These are phyloP conservation scores for Eleusine coracana DNA, from an alignment of 176 grass and related monocot genomes.

Conservation along the genomic window DNA sequence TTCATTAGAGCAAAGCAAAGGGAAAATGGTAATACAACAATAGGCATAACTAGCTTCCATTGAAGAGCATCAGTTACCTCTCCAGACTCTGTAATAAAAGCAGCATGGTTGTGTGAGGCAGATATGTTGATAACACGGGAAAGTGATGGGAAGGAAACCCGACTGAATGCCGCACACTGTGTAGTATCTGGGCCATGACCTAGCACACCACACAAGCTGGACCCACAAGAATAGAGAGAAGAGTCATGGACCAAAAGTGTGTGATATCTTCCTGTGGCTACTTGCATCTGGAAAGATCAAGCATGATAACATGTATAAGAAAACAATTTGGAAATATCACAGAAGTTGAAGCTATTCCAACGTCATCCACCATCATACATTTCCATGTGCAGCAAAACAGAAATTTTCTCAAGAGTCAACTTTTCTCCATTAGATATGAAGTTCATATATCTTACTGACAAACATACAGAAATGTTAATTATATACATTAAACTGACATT, in stretches of 20 bases:
- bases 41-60: constrained; percentile 6
- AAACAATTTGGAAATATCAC: constrained; percentile 38
- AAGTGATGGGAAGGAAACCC: constrained; percentile 80
- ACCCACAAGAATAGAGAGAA: constrained; percentile 96
- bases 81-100: constrained; percentile 86
- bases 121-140: constrained; percentile 85
- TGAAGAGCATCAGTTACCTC: constrained; percentile 66
- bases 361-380: constrained; percentile 22
- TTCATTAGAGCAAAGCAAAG: background rate
- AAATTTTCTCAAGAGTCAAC: background rate
- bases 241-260: constrained; percentile 92
- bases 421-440: too few species aligned
- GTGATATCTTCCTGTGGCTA: constrained; percentile 97
- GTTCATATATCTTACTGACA: too few species aligned
- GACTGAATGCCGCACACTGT: constrained; percentile 78
- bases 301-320: constrained; percentile 47
- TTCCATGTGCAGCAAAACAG: background rate
- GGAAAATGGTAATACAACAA: background rate
- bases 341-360: constrained; percentile 17
- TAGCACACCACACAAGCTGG: constrained; percentile 96
- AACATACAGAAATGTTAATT: too few species aligned
- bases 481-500: background rate
- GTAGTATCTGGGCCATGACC: constrained; percentile 97
- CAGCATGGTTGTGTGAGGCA: constrained; percentile 91
- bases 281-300: constrained; percentile 93